Evolutionary conservation across 805 yeast species (phyloP), one percentile per base, ranked within the genome.

Genomic region (Teunomyces aglyptinius): DNA sequence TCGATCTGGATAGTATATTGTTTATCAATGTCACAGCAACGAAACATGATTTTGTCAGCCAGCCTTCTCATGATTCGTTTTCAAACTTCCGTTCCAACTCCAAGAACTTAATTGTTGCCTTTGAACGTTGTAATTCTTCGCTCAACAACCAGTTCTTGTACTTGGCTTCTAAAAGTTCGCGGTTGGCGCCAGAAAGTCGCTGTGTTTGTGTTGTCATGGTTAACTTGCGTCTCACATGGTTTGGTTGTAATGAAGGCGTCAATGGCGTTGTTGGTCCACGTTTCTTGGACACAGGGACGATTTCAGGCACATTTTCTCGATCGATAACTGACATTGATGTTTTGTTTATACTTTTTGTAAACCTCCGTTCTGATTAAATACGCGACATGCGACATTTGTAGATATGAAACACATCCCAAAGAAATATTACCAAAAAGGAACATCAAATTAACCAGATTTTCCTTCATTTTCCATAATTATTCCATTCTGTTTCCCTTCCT

Each of bases 261-360:
- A 68, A 50, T 1, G 75, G 75, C 5, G 75, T 67, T 13, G 64
- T 53, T 19, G 75, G 68, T 5, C 65, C 68, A 39, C 50, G 47
- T 34, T 45, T 39, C 20, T 43, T 46, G 12, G 39, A 36, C 10
- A 26, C 27, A 7, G 22, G 11, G 3, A 7, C 15, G 27, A 22
- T 24, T n/a, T 36, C 39, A 4, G 38, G 24, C 13, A 15, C 20
- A 22, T 33, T 33, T 33, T 33, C 20, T 33, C 24, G 20, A 16
- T 33, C 20, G 10, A 15, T 11, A 15, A 12, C 13, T 15, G 38
- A 16, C 13, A 12, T 11, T 33, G 6, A 13, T 33, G 24, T 2
- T 12, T 15, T 18, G 8, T 33, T 33, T 33, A 31, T 24, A 4
- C 2, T 8, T 24, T 22, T 24, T 31, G 34, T 31, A 6, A 20